Base-by-base conservation (phyloP, 257 asterid genomes). In the Capsicum pubescens region DNA sequence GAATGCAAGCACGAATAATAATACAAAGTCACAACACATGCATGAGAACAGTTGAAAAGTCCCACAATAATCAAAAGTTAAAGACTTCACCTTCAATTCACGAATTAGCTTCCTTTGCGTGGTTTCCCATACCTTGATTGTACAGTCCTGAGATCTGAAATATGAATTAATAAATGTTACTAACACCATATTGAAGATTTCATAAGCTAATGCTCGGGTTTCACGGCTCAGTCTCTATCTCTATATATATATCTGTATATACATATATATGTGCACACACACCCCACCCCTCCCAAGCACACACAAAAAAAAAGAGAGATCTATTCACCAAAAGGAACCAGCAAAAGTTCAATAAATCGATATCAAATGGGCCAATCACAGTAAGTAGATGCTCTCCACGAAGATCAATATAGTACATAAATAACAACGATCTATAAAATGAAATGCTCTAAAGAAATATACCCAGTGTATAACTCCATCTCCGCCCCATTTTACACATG, bases 401-500 rank as follows among this genome's bases (percentile, higher is more conserved):
- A 14, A 42, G 74, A 13, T 35, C 74, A 60, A 59, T 44, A n/a
- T n/a, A 74, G 12, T 74, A 50, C 81, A 74, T 32, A 74, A 21
- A 74, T 48, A 44, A 74, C 39, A 74, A 74, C 61, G 13, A 74
- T 19, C 61, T 76, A 13, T 14, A 11, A 77, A 67, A 39, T 14
- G 36, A 82, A 66, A 78, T 68, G 83, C 74, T 64, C 36, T 56
- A 66, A 52, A 59, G 42, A 17, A 76, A 70, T 32, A 86, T 94
- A 96, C 99, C 99, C 98, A 5, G 98, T 96, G 85, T 89, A 96
- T 93, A 44, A 91, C 86, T 86, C 99, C 99, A 89, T 96, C 98
- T 72, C 99, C 98, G 61, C 99, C 95, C 99, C 99, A 96, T 88
- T 93, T 96, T 81, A 96, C 98, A 84, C 99, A 96, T 50, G 99